phyloP scores from a whole-genome alignment of 2,329 filamentous ascomycete genomes.

The Curvularia eragrostidis region DNA sequence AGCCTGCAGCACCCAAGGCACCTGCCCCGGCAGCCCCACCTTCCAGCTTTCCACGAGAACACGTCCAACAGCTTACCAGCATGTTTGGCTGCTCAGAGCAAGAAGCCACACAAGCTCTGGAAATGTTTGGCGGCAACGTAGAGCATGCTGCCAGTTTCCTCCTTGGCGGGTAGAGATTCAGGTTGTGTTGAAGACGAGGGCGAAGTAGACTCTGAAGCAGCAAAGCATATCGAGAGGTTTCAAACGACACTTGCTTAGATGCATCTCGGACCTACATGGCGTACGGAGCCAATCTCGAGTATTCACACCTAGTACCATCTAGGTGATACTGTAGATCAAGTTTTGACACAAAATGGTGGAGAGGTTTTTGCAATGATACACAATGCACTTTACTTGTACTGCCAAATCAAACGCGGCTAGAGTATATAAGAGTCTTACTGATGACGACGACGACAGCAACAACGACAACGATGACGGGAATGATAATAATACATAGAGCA shows the following conservation, averaged over 20 bases:
- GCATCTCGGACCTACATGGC: neutral
- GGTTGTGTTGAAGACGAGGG: neutral
- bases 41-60: slow-evolving; percentile 63
- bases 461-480: no score
- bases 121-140: slow-evolving; percentile 83
- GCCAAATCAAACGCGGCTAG: neutral
- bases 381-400: neutral
- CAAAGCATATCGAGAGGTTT: neutral
- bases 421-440: neutral
- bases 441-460: neutral
- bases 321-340: neutral
- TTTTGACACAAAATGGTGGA: no score
- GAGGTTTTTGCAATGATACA: no score
- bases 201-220: neutral
- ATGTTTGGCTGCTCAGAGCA: slow-evolving; percentile 75
- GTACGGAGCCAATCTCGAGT: neutral
- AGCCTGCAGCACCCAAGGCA: slow-evolving; percentile 21
- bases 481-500: neutral
- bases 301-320: neutral
- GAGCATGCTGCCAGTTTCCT: slow-evolving; percentile 87
- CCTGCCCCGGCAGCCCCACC: slow-evolving; percentile 24
- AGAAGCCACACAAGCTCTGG: slow-evolving; percentile 79
- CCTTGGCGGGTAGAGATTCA: slow-evolving; percentile 50
- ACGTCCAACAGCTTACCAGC: slow-evolving; percentile 76
- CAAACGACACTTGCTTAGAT: neutral